Evolutionary conservation across 2,329 filamentous ascomycete genomes (phyloP), one percentile per base, ranked within the genome.

Genomic region (Apiospora koreana): DNA sequence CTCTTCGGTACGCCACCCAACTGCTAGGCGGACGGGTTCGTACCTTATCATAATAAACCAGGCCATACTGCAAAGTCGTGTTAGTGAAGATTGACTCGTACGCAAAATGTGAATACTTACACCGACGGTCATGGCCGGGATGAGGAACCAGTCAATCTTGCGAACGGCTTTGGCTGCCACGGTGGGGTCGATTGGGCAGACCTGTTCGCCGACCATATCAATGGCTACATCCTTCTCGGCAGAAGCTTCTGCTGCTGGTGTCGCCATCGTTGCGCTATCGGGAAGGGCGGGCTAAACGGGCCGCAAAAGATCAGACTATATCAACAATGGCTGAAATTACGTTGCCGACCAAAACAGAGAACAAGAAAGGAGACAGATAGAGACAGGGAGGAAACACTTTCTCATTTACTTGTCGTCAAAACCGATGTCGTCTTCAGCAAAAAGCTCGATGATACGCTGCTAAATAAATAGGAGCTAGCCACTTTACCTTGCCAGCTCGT

Each of bases 21-120:
- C 35, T 43, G 31, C n/a, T 9, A 45, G 64, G n/a, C 6, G n/a
- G 23, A 45, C n/a, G 38, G 23, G 66, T 28, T 35, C 73, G 35
- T 76, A 86, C 86, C 78, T 92, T 93, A 78, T 93, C 91, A 77
- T 92, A 92, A 79, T 92, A 92, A 0, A 92, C 90, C 43, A 93
- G 82, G 2, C 90, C 90, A 79, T 92, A 89, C 3, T 87, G 87
- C 71, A 31, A 23, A 38, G 18, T 7, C 31, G 31, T n/a, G 31
- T 62, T n/a, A 62, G 54, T 62, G 31, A 38, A n/a, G 12, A 23
- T 72, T 42, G 18, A 38, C 42, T 12, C 64, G 43, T 38, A 10
- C 18, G 23, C 38, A 9, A 31, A 38, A 31, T 65, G 16, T 16
- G 16, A 23, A 45, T 58, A 76, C 76, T 72, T 70, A 79, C 82